These are phyloP conservation scores for Passalora sequoiae DNA, from an alignment of 2,329 filamentous ascomycete species.

Conservation along the genomic window DNA sequence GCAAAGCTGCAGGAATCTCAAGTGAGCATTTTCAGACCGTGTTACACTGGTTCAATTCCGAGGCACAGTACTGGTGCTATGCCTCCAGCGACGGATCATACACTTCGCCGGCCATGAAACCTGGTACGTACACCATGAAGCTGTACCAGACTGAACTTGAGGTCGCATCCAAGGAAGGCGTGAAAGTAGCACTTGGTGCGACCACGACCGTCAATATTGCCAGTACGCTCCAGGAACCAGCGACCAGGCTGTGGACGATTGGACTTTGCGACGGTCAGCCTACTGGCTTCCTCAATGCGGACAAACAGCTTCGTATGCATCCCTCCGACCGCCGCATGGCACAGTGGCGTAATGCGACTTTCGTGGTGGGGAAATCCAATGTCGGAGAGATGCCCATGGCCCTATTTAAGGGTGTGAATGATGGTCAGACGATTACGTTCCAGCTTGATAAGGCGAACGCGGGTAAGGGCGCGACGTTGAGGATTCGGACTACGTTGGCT, in stretches of 20 bases:
- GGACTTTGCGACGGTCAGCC: slow-evolving; percentile 60
- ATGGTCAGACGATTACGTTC: slow-evolving; percentile 11
- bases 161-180: slow-evolving; percentile 48
- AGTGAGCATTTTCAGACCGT: slow-evolving; percentile 52
- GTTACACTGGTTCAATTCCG: slow-evolving; percentile 60
- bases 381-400: slow-evolving; percentile 14
- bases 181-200: slow-evolving; percentile 48
- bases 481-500: slow-evolving; percentile 14
- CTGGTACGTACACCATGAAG: slow-evolving; percentile 64
- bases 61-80: slow-evolving; percentile 62
- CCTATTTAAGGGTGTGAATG: slow-evolving; percentile 14
- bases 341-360: slow-evolving; percentile 9
- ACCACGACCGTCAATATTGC: slow-evolving; percentile 50
- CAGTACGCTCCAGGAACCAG: slow-evolving; percentile 45
- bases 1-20: slow-evolving; percentile 55
- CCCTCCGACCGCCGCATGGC: slow-evolving; percentile 45
- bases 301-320: slow-evolving; percentile 63
- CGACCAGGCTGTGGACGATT: slow-evolving; percentile 55
- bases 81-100: slow-evolving; percentile 52
- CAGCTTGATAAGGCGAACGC: slow-evolving; percentile 6
- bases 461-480: slow-evolving; percentile 11
- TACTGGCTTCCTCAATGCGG: slow-evolving; percentile 60
- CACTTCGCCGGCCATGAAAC: slow-evolving; percentile 61
- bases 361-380: slow-evolving; percentile 6
- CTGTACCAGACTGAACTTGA: slow-evolving; percentile 57